phyloP scores from a whole-genome alignment of 495 filamentous ascomycete genomes.

The Neurospora pannonica region DNA sequence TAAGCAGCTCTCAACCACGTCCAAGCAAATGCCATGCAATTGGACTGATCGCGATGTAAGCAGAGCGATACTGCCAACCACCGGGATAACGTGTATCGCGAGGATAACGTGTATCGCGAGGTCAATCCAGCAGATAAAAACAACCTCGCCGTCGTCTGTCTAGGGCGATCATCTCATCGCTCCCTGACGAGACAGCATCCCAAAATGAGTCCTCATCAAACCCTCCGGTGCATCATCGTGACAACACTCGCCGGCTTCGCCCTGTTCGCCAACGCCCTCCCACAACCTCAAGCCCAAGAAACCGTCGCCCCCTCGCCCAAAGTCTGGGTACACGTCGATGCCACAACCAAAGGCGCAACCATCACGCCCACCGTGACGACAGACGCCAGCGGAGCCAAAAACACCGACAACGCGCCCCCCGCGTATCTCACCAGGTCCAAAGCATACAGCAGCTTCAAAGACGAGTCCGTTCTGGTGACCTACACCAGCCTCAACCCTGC shows the following conservation, averaged over 20 bases:
- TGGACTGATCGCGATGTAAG: background rate
- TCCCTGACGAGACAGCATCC: background rate
- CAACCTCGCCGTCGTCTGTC: background rate
- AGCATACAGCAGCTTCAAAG: constrained; percentile 17
- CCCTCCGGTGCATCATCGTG: background rate
- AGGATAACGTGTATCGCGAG: background rate
- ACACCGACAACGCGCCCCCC: constrained; percentile 16
- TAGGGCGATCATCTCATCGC: background rate
- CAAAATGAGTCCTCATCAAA: background rate
- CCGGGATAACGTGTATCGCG: background rate
- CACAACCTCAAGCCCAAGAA: constrained; percentile 3
- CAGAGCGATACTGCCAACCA: background rate
- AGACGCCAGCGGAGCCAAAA: constrained; percentile 8
- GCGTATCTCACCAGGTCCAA: constrained; percentile 8
- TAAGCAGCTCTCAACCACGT: background rate
- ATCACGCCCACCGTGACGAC: constrained; percentile 15
- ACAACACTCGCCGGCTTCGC: background rate
- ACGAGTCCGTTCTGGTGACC: constrained; percentile 6
- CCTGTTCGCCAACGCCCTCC: background rate
- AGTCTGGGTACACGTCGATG: constrained; percentile 21
- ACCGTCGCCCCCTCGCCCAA: constrained; percentile 2
- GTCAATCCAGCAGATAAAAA: background rate
- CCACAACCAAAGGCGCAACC: constrained; percentile 13
- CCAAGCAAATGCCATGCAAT: background rate
- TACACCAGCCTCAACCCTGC: constrained; percentile 22